These are phyloP conservation scores for Austropuccinia psidii DNA, from an alignment of 1,284 basidiomycete genomes.

Conservation along the genomic window DNA sequence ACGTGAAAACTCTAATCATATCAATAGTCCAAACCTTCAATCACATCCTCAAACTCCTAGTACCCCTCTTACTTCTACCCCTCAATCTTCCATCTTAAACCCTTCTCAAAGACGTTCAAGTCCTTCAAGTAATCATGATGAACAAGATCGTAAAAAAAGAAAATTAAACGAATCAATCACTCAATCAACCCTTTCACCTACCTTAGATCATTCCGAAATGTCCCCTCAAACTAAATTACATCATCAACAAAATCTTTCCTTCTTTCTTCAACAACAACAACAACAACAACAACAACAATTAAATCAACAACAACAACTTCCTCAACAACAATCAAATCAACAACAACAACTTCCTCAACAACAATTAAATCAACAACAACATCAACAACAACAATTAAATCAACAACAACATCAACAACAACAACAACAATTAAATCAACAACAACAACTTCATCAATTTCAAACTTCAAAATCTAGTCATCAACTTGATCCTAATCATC, in stretches of 20 bases:
- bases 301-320: not conserved
- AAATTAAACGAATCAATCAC: constrained; percentile 11
- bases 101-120: constrained; percentile 13
- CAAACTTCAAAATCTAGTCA: not conserved
- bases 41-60: constrained; percentile 26
- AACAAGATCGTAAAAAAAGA: constrained; percentile 34
- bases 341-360: not conserved
- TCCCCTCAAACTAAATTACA: not conserved
- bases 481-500: not conserved
- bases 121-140: constrained; percentile 16
- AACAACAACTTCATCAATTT: not conserved
- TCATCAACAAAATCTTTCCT: not conserved
- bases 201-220: not conserved
- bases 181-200: not conserved
- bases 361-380: not conserved
- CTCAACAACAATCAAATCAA: not conserved
- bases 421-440: not conserved
- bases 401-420: not conserved
- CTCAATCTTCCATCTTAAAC: constrained; percentile 21
- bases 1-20: constrained; percentile 25
- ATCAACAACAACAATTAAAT: constrained; percentile 7
- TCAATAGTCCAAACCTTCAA: constrained; percentile 20
- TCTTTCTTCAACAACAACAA: constrained; percentile 1
- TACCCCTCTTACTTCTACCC: constrained; percentile 10
- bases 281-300: not conserved